These are phyloP conservation scores for Lentinula guzmanii DNA, from an alignment of 768 basidiomycete species.

Conservation along the genomic window DNA sequence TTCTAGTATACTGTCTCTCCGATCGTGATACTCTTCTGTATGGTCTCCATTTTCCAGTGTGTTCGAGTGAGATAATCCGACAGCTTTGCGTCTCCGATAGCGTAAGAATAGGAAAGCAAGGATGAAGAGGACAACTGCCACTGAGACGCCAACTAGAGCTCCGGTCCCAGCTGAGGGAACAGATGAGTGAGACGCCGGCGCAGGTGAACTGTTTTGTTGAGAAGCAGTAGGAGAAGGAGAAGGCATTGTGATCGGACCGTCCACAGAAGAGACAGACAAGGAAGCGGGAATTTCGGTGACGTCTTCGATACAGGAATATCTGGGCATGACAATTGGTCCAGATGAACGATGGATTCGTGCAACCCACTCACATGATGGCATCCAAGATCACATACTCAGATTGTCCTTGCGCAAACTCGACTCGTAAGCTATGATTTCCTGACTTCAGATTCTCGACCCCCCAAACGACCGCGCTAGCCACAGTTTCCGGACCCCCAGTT, in stretches of 20 bases:
- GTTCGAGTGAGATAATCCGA: not conserved
- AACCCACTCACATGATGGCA: constrained; percentile 3
- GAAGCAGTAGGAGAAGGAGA: not conserved
- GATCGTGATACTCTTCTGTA: not conserved
- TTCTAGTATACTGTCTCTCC: not conserved
- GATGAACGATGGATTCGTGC: not conserved
- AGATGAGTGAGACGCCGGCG: not conserved
- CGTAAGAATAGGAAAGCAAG: not conserved
- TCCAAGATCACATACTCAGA: constrained; percentile 1
- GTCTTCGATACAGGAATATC: not conserved
- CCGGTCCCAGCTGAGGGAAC: not conserved
- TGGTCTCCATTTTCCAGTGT: not conserved
- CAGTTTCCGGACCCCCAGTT: constrained; percentile 3
- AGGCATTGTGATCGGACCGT: not conserved
- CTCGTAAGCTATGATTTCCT: not conserved
- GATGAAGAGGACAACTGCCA: not conserved
- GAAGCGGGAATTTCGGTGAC: not conserved
- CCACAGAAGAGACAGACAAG: not conserved
- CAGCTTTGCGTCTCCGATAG: not conserved
- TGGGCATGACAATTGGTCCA: not conserved
- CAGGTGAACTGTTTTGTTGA: not conserved
- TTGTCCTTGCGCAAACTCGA: not conserved
- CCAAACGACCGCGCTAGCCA: not conserved
- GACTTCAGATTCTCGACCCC: not conserved
- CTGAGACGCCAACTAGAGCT: not conserved